phyloP scores from a whole-genome alignment of 768 basidiomycete species.

The Xerocomellus chrysenteron region DNA sequence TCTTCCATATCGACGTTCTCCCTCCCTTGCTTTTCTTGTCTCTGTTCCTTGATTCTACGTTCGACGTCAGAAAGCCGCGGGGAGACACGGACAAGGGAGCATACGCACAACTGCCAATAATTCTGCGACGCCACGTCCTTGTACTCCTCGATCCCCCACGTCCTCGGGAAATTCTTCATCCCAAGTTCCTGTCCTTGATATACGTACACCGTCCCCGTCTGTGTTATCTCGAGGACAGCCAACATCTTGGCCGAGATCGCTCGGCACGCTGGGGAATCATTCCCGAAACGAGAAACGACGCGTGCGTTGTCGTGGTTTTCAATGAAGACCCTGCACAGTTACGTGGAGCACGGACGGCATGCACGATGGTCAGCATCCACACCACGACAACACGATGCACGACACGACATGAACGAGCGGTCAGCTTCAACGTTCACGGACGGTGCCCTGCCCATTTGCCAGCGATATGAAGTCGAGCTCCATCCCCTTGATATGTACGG shows the following conservation, averaged over 20 bases:
- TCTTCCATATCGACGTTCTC: constrained; percentile 60
- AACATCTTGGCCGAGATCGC: constrained; percentile 62
- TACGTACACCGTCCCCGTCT: constrained; percentile 66
- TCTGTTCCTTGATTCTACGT: constrained; percentile 40
- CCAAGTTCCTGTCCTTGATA: constrained; percentile 79
- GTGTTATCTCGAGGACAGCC: constrained; percentile 57
- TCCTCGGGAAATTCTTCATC: constrained; percentile 57
- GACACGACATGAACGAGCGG: constrained; percentile 7
- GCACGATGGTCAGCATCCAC: constrained; percentile 18
- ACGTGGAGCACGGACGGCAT: constrained; percentile 7
- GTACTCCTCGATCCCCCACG: constrained; percentile 72
- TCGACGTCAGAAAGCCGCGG: not conserved
- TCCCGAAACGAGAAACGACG: constrained; percentile 63
- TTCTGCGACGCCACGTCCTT: constrained; percentile 65
- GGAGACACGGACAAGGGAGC: not conserved
- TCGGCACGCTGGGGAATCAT: constrained; percentile 58
- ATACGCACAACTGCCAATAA: constrained; percentile 52
- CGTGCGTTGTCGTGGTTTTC: constrained; percentile 73
- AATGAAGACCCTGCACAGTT: constrained; percentile 48
- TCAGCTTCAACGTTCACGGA: not conserved
- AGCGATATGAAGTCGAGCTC: not conserved
- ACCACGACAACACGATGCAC: not conserved
- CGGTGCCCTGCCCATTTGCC: not conserved
- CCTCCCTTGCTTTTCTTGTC: constrained; percentile 30
- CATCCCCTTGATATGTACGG: not conserved